Evolutionary conservation across 2,329 filamentous ascomycete species (phyloP).

Genomic region (Cryphonectria parasitica): DNA sequence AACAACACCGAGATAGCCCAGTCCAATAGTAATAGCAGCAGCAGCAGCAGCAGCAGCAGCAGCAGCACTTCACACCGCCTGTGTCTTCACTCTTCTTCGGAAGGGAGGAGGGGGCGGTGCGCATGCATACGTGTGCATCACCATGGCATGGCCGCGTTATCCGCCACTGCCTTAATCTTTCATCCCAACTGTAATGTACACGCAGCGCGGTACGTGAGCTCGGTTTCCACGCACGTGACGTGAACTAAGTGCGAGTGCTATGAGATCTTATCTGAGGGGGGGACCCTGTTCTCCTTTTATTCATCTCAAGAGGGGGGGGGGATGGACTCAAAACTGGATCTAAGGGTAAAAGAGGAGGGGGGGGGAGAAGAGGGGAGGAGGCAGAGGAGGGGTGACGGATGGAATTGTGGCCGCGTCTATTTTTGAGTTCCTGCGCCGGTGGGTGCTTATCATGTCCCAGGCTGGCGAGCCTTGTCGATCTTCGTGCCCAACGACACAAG

Average conservation of each 20-base stretch:
- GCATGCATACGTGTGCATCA: neutral
- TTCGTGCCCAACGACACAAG: constrained; percentile 25
- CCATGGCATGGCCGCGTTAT: neutral
- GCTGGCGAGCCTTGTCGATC: constrained; percentile 20
- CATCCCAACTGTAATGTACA: too few relatives aligned
- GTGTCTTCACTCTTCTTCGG: neutral
- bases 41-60: neutral
- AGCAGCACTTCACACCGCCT: neutral
- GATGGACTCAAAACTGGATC: neutral
- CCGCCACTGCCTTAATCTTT: neutral
- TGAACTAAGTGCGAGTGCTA: neutral
- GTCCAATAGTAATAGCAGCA: neutral
- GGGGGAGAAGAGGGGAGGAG: neutral
- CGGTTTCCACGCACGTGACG: neutral
- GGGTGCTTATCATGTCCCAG: constrained; percentile 5
- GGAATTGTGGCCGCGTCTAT: neutral
- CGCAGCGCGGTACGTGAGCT: neutral
- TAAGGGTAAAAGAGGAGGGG: too few relatives aligned
- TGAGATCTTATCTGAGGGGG: constrained; percentile 5
- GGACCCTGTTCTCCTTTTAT: neutral
- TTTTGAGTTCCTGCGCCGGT: constrained; percentile 6
- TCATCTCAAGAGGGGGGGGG: neutral
- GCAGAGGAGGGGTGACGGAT: neutral
- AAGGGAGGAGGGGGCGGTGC: neutral
- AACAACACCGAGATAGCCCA: neutral